A percentile compares a stretch with the other conserved stretches of the same genome.
These are phyloP conservation scores for Uncinocarpus reesii DNA, from an alignment of 2,329 filamentous ascomycete species.

Conservation along the genomic window DNA sequence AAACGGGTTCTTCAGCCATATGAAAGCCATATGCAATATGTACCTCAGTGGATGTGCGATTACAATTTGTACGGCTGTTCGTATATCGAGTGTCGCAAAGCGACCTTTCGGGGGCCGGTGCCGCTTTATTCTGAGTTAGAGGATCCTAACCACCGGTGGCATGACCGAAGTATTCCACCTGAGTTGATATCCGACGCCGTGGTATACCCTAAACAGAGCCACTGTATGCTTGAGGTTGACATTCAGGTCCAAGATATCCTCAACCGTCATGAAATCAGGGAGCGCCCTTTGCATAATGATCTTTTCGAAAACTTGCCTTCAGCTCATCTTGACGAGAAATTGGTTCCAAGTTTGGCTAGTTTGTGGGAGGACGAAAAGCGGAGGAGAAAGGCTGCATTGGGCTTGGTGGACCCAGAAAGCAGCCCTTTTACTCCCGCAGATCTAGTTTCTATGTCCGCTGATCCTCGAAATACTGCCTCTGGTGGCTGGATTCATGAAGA, in stretches of 20 bases:
- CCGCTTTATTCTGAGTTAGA: slow-evolving; percentile 58
- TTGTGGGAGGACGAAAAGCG: slow-evolving; percentile 85
- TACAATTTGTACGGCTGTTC: slow-evolving; percentile 94
- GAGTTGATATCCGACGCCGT: slow-evolving; percentile 52
- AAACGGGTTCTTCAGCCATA: slow-evolving; percentile 78
- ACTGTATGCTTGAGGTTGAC: slow-evolving; percentile 84
- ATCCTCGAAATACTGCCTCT: slow-evolving; percentile 59
- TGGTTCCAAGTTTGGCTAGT: slow-evolving; percentile 88
- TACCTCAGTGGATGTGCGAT: slow-evolving; percentile 96
- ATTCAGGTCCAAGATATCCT: slow-evolving; percentile 78
- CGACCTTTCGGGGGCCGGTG: slow-evolving; percentile 64
- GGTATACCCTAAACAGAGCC: slow-evolving; percentile 64
- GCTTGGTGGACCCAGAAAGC: slow-evolving; percentile 51
- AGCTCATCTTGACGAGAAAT: slow-evolving; percentile 57
- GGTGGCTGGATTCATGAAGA: slow-evolving; percentile 89
- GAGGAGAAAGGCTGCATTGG: slow-evolving; percentile 63
- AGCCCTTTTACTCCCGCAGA: slow-evolving; percentile 73
- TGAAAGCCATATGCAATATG: slow-evolving; percentile 84
- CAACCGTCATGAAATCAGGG: slow-evolving; percentile 65
- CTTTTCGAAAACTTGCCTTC: slow-evolving; percentile 65
- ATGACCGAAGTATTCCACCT: slow-evolving; percentile 58
- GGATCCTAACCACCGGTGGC: slow-evolving; percentile 60
- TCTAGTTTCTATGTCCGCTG: slow-evolving; percentile 79
- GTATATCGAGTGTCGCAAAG: slow-evolving; percentile 64
- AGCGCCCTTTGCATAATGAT: slow-evolving; percentile 74